Conservation (phyloP, 2,329 filamentous ascomycete species). For the Paraphaeosphaeria sporulosa region DNA sequence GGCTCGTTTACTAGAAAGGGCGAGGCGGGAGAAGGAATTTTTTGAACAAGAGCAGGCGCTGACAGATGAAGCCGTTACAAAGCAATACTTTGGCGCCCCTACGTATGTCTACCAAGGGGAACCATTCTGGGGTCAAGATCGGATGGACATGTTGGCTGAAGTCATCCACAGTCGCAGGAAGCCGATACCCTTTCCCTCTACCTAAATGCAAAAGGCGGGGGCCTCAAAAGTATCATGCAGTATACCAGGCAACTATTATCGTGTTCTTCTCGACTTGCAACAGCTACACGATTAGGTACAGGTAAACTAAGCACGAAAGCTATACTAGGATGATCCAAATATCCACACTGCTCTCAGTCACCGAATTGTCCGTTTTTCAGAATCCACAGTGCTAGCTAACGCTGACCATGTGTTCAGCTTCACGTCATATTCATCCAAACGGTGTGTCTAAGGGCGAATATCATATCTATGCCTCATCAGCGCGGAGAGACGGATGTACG, state of each 20-base stretch:
- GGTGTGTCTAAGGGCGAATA: too few relatives aligned
- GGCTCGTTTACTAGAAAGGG: conserved; percentile 6
- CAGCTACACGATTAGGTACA: too few relatives aligned
- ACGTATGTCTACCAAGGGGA: conserved; percentile 29
- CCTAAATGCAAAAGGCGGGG: not conserved
- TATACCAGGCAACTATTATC: not conserved
- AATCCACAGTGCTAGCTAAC: not conserved
- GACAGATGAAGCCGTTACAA: not conserved
- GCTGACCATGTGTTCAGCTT: not conserved
- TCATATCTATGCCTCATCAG: too few relatives aligned
- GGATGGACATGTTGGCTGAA: conserved; percentile 31
- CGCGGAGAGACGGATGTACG: not conserved
- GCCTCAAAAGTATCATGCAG: not conserved
- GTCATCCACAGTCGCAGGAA: conserved; percentile 30
- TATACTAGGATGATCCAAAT: not conserved
- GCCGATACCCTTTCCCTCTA: conserved; percentile 2
- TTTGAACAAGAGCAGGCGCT: conserved; percentile 5
- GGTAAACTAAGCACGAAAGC: not conserved
- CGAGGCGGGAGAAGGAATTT: conserved; percentile 11
- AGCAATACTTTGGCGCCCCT: conserved; percentile 30
- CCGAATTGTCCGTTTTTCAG: not conserved
- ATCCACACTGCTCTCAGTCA: not conserved
- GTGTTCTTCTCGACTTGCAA: too few relatives aligned
- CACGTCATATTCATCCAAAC: not conserved
- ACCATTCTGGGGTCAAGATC: conserved; percentile 38